A percentile compares a stretch with the other conserved stretches of the same genome.
These are phyloP conservation scores for Saccharomycopsis fodiens DNA, from an alignment of 805 yeast species.

Conservation along the genomic window DNA sequence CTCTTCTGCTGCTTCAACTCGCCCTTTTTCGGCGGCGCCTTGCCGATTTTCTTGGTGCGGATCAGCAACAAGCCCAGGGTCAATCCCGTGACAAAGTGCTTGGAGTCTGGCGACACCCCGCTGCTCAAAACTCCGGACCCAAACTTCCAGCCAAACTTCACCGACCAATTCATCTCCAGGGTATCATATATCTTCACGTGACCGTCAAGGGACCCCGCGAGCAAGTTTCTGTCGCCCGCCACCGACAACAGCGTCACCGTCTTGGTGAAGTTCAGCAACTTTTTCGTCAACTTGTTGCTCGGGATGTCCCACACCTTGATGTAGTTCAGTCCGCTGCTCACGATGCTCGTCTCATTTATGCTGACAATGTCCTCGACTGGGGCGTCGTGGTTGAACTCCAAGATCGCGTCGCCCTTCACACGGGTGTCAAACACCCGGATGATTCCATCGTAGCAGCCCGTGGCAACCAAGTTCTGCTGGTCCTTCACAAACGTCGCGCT, in stretches of 20 bases:
- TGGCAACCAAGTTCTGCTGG: constrained; percentile 70
- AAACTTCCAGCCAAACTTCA: constrained; percentile 94
- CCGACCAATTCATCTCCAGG: constrained; percentile 65
- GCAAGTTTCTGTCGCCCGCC: constrained; percentile 68
- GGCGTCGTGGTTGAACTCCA: constrained; percentile 59
- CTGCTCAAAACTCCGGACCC: constrained; percentile 88
- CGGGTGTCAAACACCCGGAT: constrained; percentile 83
- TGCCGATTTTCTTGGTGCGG: constrained; percentile 73
- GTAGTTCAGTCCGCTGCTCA: constrained; percentile 74
- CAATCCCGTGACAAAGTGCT: constrained; percentile 89
- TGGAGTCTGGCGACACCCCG: constrained; percentile 79
- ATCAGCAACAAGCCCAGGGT: constrained; percentile 84
- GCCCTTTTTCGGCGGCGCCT: constrained; percentile 38
- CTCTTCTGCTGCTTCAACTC: constrained; percentile 34
- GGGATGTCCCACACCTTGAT: constrained; percentile 90
- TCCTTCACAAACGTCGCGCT: constrained; percentile 70
- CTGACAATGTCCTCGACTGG: constrained; percentile 86
- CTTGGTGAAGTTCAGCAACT: constrained; percentile 82
- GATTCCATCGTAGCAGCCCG: constrained; percentile 90
- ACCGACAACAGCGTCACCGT: constrained; percentile 80
- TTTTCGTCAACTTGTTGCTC: constrained; percentile 54
- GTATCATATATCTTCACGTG: constrained; percentile 93
- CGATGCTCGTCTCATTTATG: constrained; percentile 63
- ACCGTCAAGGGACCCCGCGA: constrained; percentile 95
- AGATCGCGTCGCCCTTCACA: constrained; percentile 37